Evolutionary conservation across 1,284 basidiomycete genomes (phyloP).

Genomic region (Tausonia pullulans): DNA sequence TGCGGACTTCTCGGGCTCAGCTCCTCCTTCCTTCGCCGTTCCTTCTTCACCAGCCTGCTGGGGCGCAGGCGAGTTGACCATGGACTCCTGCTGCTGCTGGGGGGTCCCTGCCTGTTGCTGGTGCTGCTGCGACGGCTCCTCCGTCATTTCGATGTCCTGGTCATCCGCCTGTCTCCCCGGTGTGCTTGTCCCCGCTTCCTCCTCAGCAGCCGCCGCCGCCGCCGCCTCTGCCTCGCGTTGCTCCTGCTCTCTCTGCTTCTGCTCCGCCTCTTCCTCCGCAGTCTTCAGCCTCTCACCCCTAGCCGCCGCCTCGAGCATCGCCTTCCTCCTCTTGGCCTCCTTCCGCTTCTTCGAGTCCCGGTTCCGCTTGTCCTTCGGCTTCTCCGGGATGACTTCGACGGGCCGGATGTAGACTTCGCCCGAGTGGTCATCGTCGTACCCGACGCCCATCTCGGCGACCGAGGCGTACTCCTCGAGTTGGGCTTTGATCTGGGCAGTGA

Average conservation of each 20-base stretch:
- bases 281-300: conserved; percentile 2
- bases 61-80: too few species aligned
- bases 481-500: conserved; percentile 74
- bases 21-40: neutral
- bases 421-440: conserved; percentile 24
- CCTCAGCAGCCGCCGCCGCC: neutral
- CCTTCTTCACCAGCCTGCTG: neutral
- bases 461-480: conserved; percentile 82
- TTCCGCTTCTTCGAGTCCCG: neutral
- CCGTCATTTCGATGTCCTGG: too few species aligned
- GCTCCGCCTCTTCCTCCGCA: conserved; percentile 17
- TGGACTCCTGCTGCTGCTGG: too few species aligned
- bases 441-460: conserved; percentile 53
- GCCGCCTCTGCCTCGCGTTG: too few species aligned
- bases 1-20: neutral
- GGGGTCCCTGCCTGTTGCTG: too few species aligned
- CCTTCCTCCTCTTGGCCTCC: conserved; percentile 10
- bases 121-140: too few species aligned
- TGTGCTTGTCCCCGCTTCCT: neutral
- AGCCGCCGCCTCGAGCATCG: conserved; percentile 5
- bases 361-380: neutral
- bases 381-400: conserved; percentile 22
- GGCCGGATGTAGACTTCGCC: conserved; percentile 28
- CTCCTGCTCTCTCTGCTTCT: conserved; percentile 5
- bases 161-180: too few species aligned